phyloP scores from a whole-genome alignment of 2,329 filamentous ascomycete species.

The Calonectria crousiana region DNA sequence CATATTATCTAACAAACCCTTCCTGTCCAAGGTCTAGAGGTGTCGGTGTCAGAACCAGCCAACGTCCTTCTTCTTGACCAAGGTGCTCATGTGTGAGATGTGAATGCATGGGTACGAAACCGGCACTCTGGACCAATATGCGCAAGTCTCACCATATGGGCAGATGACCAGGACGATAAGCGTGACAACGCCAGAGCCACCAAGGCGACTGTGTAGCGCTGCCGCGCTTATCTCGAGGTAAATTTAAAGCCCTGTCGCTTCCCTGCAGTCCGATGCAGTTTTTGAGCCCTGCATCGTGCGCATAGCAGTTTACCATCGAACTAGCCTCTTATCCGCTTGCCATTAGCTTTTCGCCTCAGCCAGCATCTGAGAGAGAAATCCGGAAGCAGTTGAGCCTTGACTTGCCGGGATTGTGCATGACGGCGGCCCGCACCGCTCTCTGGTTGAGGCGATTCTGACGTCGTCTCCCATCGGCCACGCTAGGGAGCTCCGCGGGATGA shows the following conservation, averaged over 20 bases:
- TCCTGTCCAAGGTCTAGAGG: no score
- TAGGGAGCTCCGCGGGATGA: slow-evolving; percentile 34
- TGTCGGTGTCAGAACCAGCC: not conserved
- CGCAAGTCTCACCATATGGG: not conserved
- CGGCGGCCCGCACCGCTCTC: slow-evolving; percentile 25
- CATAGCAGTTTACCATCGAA: slow-evolving; percentile 16
- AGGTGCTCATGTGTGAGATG: not conserved
- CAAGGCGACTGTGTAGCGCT: not conserved
- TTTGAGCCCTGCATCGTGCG: not conserved
- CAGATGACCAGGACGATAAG: not conserved
- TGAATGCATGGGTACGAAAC: not conserved
- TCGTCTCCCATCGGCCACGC: slow-evolving; percentile 35
- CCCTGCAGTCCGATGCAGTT: not conserved
- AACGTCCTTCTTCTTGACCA: not conserved
- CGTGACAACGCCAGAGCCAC: not conserved
- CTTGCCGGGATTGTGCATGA: not conserved
- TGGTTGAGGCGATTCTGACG: slow-evolving; percentile 43
- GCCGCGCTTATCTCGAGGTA: not conserved
- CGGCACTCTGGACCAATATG: not conserved
- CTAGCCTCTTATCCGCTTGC: slow-evolving; percentile 38
- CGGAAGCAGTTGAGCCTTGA: slow-evolving; percentile 36
- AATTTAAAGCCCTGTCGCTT: not conserved
- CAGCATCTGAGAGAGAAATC: slow-evolving; percentile 55
- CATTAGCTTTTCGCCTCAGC: slow-evolving; percentile 53
- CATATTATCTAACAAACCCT: not conserved